phyloP scores from a whole-genome alignment of 306 rosid species.

The Acacia confusa region DNA sequence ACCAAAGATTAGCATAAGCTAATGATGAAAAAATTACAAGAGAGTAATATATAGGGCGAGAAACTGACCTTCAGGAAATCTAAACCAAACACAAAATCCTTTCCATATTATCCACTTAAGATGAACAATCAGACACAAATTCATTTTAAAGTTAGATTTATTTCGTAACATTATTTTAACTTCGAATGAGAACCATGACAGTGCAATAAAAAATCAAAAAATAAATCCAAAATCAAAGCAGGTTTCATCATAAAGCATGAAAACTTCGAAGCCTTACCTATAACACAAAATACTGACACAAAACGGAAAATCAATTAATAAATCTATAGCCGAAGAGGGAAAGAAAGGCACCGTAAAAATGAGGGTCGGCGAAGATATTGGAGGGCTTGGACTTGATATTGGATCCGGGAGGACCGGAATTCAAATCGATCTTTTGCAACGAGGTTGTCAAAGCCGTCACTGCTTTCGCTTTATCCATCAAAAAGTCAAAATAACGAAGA shows the following conservation, averaged over 20 bases:
- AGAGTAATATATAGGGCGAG: neutral
- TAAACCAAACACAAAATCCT: neutral
- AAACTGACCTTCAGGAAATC: neutral
- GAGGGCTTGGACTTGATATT: constrained; percentile 39
- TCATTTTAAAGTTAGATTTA: neutral
- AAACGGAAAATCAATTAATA: neutral
- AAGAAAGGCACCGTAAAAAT: constrained; percentile 37
- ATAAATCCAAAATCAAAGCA: neutral
- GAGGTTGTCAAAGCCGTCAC: constrained; percentile 36
- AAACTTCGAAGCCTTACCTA: constrained; percentile 18
- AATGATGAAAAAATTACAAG: constrained; percentile 13
- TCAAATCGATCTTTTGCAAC: constrained; percentile 55
- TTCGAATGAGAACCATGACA: constrained; percentile 6
- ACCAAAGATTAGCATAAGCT: constrained; percentile 2
- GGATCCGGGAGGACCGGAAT: constrained; percentile 46
- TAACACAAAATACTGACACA: neutral
- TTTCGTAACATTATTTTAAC: neutral
- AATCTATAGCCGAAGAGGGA: constrained; percentile 11
- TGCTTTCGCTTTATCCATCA: constrained; percentile 69
- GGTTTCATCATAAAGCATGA: neutral
- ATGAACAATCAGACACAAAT: neutral
- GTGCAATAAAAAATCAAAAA: neutral
- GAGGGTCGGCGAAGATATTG: constrained; percentile 22
- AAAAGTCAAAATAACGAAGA: constrained; percentile 24
- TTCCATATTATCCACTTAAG: neutral